These are phyloP conservation scores for Trametes villosa DNA, from an alignment of 768 basidiomycete species.

Conservation along the genomic window DNA sequence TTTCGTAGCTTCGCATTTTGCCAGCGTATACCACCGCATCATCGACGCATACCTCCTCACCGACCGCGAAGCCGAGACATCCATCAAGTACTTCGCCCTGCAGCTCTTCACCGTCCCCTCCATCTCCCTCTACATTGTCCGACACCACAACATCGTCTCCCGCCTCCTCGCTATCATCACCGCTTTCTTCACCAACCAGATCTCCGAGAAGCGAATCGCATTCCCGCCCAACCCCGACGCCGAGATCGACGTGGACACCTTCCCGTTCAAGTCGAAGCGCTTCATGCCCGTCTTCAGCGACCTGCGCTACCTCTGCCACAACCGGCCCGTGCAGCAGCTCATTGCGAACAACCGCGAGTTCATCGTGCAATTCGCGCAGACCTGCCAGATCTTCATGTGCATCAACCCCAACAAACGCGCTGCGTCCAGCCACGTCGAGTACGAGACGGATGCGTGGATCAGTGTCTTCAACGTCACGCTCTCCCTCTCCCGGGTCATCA, in stretches of 20 bases:
- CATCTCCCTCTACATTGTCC: constrained; percentile 78
- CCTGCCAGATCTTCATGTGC: constrained; percentile 91
- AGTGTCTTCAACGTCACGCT: constrained; percentile 95
- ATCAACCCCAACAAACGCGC: constrained; percentile 91
- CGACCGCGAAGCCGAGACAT: constrained; percentile 94
- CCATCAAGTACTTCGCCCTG: constrained; percentile 90
- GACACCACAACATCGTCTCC: constrained; percentile 71
- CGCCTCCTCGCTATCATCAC: constrained; percentile 83
- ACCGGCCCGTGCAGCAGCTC: constrained; percentile 75
- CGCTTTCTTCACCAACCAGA: constrained; percentile 93
- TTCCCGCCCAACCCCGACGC: constrained; percentile 37
- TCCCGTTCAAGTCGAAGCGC: constrained; percentile 91
- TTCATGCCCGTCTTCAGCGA: constrained; percentile 96
- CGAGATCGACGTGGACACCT: constrained; percentile 77
- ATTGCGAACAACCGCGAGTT: constrained; percentile 72
- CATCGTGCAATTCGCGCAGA: constrained; percentile 71
- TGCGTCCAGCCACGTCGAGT: constrained; percentile 85
- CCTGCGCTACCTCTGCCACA: constrained; percentile 83
- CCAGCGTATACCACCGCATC: constrained; percentile 81
- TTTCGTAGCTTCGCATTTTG: constrained; percentile 75
- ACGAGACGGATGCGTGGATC: constrained; percentile 96
- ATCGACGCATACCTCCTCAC: constrained; percentile 91
- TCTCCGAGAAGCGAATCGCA: constrained; percentile 69
- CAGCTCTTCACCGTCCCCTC: constrained; percentile 93
- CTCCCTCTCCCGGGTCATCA: constrained; percentile 85